Conservation (phyloP, 2,329 filamentous ascomycete species). For the Trematosphaeria pertusa region DNA sequence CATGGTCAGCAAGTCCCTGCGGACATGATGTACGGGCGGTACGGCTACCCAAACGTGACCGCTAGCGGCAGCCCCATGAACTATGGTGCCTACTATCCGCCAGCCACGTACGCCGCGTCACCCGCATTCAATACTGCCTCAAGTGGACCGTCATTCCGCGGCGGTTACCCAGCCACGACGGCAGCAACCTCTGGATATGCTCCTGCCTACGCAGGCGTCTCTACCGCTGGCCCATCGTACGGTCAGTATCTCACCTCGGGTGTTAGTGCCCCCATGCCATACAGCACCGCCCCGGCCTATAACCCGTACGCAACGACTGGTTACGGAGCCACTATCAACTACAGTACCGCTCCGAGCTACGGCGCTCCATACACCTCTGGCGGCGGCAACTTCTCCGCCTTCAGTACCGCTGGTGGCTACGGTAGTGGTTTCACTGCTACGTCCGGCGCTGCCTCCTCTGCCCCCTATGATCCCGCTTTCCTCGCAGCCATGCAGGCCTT, state of each 20-base stretch:
- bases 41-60: conserved; percentile 29
- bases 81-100: conserved; percentile 40
- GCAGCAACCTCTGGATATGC: conserved; percentile 9
- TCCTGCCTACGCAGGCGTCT: conserved; percentile 18
- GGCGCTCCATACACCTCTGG: conserved; percentile 14
- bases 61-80: conserved; percentile 41
- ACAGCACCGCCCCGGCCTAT: background rate
- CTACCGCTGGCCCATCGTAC: conserved; percentile 24
- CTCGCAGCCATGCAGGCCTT: conserved; percentile 34
- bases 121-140: conserved; percentile 29
- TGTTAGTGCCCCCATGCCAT: conserved; percentile 3
- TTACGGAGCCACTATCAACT: conserved; percentile 1
- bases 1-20: conserved; percentile 30
- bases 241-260: conserved; percentile 20
- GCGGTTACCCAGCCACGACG: conserved; percentile 25
- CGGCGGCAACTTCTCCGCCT: background rate
- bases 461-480: conserved; percentile 21
- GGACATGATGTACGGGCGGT: conserved; percentile 30
- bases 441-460: conserved; percentile 14
- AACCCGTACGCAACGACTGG: conserved; percentile 8
- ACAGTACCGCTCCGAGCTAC: conserved; percentile 6
- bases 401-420: too few relatives aligned
- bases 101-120: conserved; percentile 31
- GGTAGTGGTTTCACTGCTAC: too few relatives aligned
- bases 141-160: conserved; percentile 29